phyloP scores from a whole-genome alignment of 305 asterid genomes.

The Fraxinus velutina region DNA sequence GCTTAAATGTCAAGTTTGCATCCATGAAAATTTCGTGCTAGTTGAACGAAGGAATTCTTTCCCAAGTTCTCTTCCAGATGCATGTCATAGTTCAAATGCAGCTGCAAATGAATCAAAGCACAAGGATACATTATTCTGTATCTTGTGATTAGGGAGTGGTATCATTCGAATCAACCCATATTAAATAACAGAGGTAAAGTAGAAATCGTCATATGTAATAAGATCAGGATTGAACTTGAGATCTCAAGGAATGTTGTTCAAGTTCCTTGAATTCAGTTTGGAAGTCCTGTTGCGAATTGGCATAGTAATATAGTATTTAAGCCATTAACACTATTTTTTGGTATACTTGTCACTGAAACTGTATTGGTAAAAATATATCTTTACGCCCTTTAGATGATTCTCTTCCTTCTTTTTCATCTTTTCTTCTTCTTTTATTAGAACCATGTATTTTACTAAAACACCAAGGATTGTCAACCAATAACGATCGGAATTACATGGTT shows the following conservation, averaged over 20 bases:
- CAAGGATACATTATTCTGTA: background rate
- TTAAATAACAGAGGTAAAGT: background rate
- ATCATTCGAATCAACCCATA: background rate
- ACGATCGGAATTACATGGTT: background rate
- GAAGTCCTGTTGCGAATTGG: background rate
- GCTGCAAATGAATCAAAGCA: background rate
- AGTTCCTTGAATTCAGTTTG: background rate
- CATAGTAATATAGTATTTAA: background rate
- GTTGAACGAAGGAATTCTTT: background rate
- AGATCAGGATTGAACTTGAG: background rate
- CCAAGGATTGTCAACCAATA: background rate
- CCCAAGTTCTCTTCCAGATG: background rate
- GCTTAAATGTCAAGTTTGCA: background rate
- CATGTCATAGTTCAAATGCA: background rate
- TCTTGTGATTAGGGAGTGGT: background rate
- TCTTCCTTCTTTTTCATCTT: background rate
- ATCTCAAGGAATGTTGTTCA: background rate
- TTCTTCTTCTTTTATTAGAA: background rate
- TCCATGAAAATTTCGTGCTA: background rate
- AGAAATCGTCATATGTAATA: background rate
- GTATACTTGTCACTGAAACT: background rate
- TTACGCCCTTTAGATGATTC: background rate
- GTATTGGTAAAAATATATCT: background rate
- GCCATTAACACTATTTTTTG: background rate
- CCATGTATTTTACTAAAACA: background rate